Evolutionary conservation across 1,139 yeast species (phyloP).

Genomic region (Hansenula lynferdii): DNA sequence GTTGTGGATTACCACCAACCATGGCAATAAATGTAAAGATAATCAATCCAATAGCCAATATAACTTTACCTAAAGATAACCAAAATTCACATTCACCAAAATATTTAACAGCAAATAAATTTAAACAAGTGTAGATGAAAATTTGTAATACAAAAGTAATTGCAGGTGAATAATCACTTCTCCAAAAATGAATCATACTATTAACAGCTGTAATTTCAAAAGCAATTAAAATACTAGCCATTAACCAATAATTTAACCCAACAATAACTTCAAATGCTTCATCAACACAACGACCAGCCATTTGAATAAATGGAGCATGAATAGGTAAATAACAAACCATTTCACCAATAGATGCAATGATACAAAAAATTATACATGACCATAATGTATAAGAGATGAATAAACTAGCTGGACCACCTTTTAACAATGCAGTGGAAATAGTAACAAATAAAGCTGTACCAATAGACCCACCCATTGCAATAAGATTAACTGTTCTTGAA

Average conservation of each 20-base stretch:
- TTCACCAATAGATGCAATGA: constrained; percentile 70
- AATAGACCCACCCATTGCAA: constrained; percentile 76
- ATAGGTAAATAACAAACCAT: constrained; percentile 76
- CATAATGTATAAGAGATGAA: constrained; percentile 52
- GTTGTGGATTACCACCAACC: constrained; percentile 78
- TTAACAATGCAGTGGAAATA: constrained; percentile 54
- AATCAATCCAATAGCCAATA: constrained; percentile 66
- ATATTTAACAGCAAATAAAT: constrained; percentile 44
- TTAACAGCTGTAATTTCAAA: constrained; percentile 81
- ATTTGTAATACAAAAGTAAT: constrained; percentile 52
- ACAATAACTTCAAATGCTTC: constrained; percentile 72
- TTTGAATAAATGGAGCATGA: constrained; percentile 49
- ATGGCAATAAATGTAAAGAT: constrained; percentile 68
- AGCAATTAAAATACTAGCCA: constrained; percentile 66
- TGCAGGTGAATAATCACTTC: constrained; percentile 41
- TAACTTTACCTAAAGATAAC: constrained; percentile 52
- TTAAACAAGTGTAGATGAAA: constrained; percentile 35
- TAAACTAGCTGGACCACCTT: constrained; percentile 70
- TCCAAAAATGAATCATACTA: constrained; percentile 58
- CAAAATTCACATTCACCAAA: constrained; percentile 50
- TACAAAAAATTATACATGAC: constrained; percentile 51
- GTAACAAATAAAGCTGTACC: constrained; percentile 77
- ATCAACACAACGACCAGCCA: constrained; percentile 54
- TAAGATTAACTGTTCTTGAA: constrained; percentile 56
- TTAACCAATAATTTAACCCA: constrained; percentile 71